These are phyloP conservation scores for Carex parvula DNA, from an alignment of 176 grass and related monocot genomes.

Conservation along the genomic window DNA sequence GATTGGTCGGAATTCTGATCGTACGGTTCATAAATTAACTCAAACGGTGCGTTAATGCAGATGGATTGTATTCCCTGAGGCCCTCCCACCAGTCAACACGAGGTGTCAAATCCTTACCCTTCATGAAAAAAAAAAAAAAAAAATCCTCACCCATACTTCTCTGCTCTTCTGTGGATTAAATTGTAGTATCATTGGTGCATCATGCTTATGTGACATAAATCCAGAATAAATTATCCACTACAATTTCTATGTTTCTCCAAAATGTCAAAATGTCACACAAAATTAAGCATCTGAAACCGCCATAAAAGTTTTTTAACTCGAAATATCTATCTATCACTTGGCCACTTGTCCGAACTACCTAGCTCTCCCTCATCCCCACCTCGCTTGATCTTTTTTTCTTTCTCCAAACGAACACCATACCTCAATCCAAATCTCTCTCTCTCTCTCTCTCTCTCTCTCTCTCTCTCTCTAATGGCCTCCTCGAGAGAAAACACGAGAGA, in stretches of 20 bases:
- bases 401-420: not conserved
- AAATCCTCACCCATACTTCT: not conserved
- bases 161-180: not conserved
- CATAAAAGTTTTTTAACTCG: not conserved
- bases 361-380: not conserved
- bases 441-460: not conserved
- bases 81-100: constrained; percentile 11
- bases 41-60: too few relatives aligned
- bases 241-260: not conserved
- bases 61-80: not conserved
- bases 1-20: too few relatives aligned
- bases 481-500: constrained; percentile 34
- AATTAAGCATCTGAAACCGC: not conserved
- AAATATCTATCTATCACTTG: not conserved
- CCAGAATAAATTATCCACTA: not conserved
- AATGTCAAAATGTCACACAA: not conserved
- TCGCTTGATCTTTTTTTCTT: not conserved
- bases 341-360: not conserved
- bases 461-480: constrained; percentile 33
- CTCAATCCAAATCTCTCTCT: too few relatives aligned
- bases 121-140: too few relatives aligned
- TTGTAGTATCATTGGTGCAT: not conserved
- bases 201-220: not conserved
- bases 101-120: not conserved
- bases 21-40: too few relatives aligned